Evolutionary conservation across 176 grass and related monocot genomes (phyloP).

Genomic region (Aechmea fasciata): DNA sequence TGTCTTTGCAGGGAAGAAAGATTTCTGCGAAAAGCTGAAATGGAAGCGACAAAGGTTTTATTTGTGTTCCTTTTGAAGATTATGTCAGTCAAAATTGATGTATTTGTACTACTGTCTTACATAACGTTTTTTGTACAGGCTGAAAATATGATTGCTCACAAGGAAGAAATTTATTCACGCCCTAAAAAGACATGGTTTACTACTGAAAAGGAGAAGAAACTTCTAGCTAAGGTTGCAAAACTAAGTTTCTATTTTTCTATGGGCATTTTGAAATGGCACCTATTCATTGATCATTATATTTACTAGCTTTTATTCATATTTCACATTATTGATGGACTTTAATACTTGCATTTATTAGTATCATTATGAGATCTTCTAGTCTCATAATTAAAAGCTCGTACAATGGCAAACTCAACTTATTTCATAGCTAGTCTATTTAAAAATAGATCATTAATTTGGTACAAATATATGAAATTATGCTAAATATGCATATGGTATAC

Average conservation of each 20-base stretch:
- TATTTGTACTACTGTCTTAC: constrained; percentile 2
- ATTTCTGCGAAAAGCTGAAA: constrained; percentile 75
- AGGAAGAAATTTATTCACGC: constrained; percentile 83
- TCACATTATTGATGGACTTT: not conserved
- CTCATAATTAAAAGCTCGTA: too few species aligned
- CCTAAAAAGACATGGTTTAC: constrained; percentile 93
- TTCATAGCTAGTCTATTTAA: too few species aligned
- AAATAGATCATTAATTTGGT: too few species aligned
- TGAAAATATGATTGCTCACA: constrained; percentile 93
- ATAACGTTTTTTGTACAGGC: constrained; percentile 36
- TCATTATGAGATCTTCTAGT: too few species aligned
- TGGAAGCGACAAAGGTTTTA: constrained; percentile 76
- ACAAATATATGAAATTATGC: too few species aligned
- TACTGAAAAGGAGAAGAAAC: constrained; percentile 83
- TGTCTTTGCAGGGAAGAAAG: constrained; percentile 67
- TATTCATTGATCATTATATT: not conserved
- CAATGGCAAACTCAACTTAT: too few species aligned
- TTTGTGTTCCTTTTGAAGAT: constrained; percentile 13
- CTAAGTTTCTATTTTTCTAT: constrained; percentile 25
- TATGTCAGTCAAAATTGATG: not conserved
- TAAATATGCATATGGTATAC: too few species aligned
- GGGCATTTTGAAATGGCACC: not conserved
- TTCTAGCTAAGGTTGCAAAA: constrained; percentile 66
- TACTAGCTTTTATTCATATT: not conserved
- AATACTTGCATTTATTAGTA: not conserved